Percentiles rank a stretch among this genome's conserved stretches.
Conservation (phyloP, 202 grass and related monocot species). For the Schoenoplectus tabernaemontani region DNA sequence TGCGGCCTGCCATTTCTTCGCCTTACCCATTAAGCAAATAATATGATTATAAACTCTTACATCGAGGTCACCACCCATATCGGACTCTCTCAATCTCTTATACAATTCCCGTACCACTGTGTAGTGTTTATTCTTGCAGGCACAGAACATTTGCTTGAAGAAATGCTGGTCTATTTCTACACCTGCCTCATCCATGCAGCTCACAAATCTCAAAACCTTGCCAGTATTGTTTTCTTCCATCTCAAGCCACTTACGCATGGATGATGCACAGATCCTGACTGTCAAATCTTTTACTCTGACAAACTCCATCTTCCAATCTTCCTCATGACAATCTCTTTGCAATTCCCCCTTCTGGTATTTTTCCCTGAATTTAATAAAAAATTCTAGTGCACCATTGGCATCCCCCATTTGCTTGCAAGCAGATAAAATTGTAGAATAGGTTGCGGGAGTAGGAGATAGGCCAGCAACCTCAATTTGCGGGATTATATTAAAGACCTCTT, state of each 20-base stretch:
- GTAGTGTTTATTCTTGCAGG: constrained; percentile 67
- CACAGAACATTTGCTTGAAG: constrained; percentile 67
- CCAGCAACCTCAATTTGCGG: constrained; percentile 36
- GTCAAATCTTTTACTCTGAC: constrained; percentile 46
- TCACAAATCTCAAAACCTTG: constrained; percentile 53
- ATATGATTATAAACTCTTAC: constrained; percentile 79
- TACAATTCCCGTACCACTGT: constrained; percentile 66
- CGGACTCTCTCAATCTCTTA: constrained; percentile 42
- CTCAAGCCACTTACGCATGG: constrained; percentile 48
- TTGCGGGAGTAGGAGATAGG: constrained; percentile 46
- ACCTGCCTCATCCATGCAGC: constrained; percentile 43
- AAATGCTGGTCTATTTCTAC: constrained; percentile 27
- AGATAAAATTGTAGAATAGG: constrained; percentile 54
- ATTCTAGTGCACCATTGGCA: constrained; percentile 35
- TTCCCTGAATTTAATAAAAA: constrained; percentile 53
- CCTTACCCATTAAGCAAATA: constrained; percentile 79
- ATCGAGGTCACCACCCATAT: constrained; percentile 28
- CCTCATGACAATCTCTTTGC: constrained; percentile 17
- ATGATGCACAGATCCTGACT: constrained; percentile 36
- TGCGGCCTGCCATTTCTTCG: constrained; percentile 95
- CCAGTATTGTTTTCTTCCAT: constrained; percentile 33
- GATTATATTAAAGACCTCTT: constrained; percentile 47
- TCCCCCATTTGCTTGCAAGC: constrained; percentile 63
- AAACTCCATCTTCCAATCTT: constrained; percentile 52
- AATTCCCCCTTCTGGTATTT: constrained; percentile 46